Base-by-base conservation (phyloP, 257 asterid species). In the Solanum boliviense region DNA sequence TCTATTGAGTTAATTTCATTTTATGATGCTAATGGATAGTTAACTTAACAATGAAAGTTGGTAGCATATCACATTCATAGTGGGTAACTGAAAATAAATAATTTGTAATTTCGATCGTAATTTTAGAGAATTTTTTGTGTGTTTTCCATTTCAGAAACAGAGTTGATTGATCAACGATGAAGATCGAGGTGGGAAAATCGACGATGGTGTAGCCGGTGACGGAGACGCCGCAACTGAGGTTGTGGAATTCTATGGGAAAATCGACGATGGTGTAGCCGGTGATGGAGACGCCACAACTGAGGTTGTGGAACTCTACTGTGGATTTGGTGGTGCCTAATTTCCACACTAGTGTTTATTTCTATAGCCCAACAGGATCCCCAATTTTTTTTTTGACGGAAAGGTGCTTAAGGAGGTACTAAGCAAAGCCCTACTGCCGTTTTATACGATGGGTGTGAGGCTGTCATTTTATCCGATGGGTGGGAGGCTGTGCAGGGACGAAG, bases 281-380 rank as follows among this genome's bases (percentile, higher is more conserved):
- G 65, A 88, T 87, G 89, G 92, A 90, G 90, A 95, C 94, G 84
- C 98, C 98, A 27, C 9, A 67, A 73, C 76, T 88, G 87, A 89
- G 90, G 86, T 92, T 97, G n/a, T 97, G 99, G 98, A 97, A 95
- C 91, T 95, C 98, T 65, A 95, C 93, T 95, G 97, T 95, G 29
- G 99, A 95, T 86, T 82, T 97, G 89, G 99, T 97, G 82, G 99
- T 97, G 15, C 99, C 98, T 3, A 97, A 95, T 74, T 95, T 97
- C 93, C 98, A 97, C 98, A 2, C 98, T 97, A 95, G 98, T 90
- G 99, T 95, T 18, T 95, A 95, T 88, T 95, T 97, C 90, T 95
- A 95, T 91, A 92, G 95, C 78, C 98, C 95, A 10, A 86, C 86
- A 18, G 97, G 92, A 11, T 91, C 94, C 6, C 78, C 71, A 3